Base-by-base conservation (phyloP, 2,329 filamentous ascomycete genomes). In the Colletotrichum sidae region DNA sequence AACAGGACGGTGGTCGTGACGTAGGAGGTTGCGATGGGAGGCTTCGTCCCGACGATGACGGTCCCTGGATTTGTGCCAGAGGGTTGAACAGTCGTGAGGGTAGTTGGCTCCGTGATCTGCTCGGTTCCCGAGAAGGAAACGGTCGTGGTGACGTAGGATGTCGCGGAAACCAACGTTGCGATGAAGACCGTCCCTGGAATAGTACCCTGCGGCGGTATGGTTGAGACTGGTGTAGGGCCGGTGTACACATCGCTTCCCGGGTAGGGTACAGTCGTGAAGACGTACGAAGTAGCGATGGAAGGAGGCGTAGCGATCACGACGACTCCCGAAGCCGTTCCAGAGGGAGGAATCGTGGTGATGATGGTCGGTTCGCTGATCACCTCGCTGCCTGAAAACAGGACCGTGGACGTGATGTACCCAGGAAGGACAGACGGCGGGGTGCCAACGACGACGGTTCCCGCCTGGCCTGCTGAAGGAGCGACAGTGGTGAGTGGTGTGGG, bases 131-230 rank as follows among this genome's bases (percentile, higher is more conserved):
- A 41, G 38, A 41, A 53, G 15, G 25, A 15, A 13, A 53, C 34
- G 6, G 51, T 53, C 10, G 51, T 53, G 12, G 38, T 53, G n/a
- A 53, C 51, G 13, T 53, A 53, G 12, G 49, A 52, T n/a, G 49
- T 39, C 3, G 49, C 34, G 6, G 49, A 33, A 2, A 35, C 49
- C 8, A n/a, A 35, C 4, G 49, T 52, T 15, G 38, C 42, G 15
- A 67, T 58, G 37, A 67, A 37, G 4, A 66, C 35, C 3, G 67
- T 68, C 4, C 62, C 61, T 35, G 55, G 51, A 11, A 15, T 34
- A 4, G 55, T 65, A 5, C 62, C 62, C 8, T 17, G 45, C 1
- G 52, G 50, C 1, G 41, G 25, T 6, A 65, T 45, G 13, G 53
- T 67, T 4, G 45, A 55, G 7, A 63, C 53, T 2, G 53, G 45